Evolutionary conservation across 306 rosid species (phyloP).

Genomic region (Pachyrhizus erosus): DNA sequence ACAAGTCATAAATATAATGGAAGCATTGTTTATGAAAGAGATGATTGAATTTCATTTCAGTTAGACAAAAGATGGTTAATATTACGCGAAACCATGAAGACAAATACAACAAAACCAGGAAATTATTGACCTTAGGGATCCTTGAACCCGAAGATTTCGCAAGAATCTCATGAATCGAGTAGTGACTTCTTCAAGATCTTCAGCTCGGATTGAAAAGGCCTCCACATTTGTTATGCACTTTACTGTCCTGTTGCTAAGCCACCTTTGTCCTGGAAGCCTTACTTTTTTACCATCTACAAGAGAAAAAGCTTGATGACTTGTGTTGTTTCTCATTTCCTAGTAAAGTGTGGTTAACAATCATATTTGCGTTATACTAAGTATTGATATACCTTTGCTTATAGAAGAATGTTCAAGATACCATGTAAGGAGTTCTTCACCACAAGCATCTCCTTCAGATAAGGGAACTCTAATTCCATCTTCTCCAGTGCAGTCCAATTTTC

Average conservation of each 20-base stretch:
- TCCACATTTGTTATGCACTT: conserved; percentile 79
- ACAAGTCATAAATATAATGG: not conserved
- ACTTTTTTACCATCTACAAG: conserved; percentile 66
- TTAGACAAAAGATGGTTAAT: not conserved
- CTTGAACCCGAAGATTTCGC: conserved; percentile 75
- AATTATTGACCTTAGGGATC: conserved; percentile 72
- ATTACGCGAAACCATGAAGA: not conserved
- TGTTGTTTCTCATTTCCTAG: conserved; percentile 2
- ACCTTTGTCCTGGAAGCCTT: conserved; percentile 56
- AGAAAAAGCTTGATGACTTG: conserved; percentile 2
- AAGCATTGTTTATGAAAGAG: not conserved
- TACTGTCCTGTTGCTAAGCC: conserved; percentile 58
- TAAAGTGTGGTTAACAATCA: not conserved
- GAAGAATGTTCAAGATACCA: conserved; percentile 93
- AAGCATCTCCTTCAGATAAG: conserved; percentile 79
- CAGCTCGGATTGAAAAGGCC: conserved; percentile 72
- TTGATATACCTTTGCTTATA: conserved; percentile 64
- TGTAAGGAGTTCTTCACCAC: conserved; percentile 86
- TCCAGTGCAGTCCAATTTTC: conserved; percentile 76
- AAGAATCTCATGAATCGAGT: conserved; percentile 68
- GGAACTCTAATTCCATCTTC: conserved; percentile 61
- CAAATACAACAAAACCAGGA: not conserved
- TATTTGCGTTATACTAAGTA: not conserved
- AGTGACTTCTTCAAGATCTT: conserved; percentile 80
- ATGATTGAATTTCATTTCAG: not conserved